Base-by-base conservation (phyloP, 352 stramenopile species). In the Thraustotheca clavata region DNA sequence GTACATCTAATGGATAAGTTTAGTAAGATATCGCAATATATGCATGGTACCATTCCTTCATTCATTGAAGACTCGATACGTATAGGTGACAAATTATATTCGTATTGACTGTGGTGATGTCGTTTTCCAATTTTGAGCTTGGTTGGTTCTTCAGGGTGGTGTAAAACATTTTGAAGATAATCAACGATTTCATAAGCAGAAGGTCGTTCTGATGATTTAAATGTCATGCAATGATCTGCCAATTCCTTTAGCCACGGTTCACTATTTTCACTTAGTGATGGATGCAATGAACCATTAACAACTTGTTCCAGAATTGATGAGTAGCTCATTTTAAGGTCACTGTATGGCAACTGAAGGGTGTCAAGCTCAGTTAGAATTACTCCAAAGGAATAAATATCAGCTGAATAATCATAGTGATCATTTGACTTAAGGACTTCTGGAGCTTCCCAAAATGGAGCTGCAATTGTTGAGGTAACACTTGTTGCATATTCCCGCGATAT, bases 341-440 rank as follows among this genome's bases (percentile, higher is more conserved):
- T 69, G 67, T 87, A 87, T 1, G 76, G 75, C 11, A 83, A 35
- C 14, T 36, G 49, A 49, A 83, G 76, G 0, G 76, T 84, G 36
- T 85, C 78, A 5, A 87, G 69, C 49, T 87, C 76, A 0, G 69
- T 75, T 33, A 87, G 29, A 24, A 62, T 41, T 24, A 33, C 40
- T 16, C 55, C 55, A 33, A 62, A 62, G 39, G 55, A 62, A 27
- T 62, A 62, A 16, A 62, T 62, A 22, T 62, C 55, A 12, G 55
- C 55, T 14, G 55, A 47, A 9, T 54, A 12, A 14, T 39, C 29
- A 41, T 62, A 62, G n/a, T n/a, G 4, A n/a, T 47, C n/a, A 24
- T 47, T 24, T 14, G 18, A 38, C 7, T 41, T 39, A 18, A 62
- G 34, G 3, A 36, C 55, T 52, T 62, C 55, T 7, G 55, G 55